phyloP scores from a whole-genome alignment of 495 filamentous ascomycete species.

The Talaromyces stipitatus region DNA sequence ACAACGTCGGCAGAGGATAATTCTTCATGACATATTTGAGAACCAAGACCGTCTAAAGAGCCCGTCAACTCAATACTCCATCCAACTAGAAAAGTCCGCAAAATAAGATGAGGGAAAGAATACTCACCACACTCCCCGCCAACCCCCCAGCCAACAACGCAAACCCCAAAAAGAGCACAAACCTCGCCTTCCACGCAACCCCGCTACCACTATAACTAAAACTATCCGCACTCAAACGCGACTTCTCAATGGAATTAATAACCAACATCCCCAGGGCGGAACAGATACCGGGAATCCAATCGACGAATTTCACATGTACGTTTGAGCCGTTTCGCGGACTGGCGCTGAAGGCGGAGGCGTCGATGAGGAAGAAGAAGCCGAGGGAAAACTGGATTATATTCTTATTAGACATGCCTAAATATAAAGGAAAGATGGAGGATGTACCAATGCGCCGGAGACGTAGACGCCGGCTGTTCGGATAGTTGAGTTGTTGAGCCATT shows the following conservation, averaged over 20 bases:
- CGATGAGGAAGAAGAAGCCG: constrained; percentile 93
- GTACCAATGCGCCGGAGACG: constrained; percentile 75
- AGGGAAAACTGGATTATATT: constrained; percentile 69
- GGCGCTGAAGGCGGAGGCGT: constrained; percentile 80
- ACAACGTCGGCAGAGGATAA: constrained; percentile 75
- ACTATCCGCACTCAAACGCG: constrained; percentile 72
- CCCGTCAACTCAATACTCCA: constrained; percentile 4
- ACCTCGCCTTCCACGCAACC: constrained; percentile 91
- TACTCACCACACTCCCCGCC: constrained; percentile 71
- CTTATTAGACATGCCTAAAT: too few relatives aligned
- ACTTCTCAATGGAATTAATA: constrained; percentile 97
- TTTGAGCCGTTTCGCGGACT: constrained; percentile 67
- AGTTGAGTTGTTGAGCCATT: constrained; percentile 85
- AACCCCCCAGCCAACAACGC: constrained; percentile 89
- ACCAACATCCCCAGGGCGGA: constrained; percentile 91
- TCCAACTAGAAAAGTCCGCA: neutral
- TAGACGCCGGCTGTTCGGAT: constrained; percentile 82
- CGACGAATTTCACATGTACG: constrained; percentile 90
- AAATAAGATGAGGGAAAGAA: neutral
- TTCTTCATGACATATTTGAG: constrained; percentile 81
- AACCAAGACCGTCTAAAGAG: constrained; percentile 63
- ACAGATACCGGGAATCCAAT: constrained; percentile 98
- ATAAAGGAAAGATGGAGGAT: constrained; percentile 16
- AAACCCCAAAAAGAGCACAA: constrained; percentile 94
- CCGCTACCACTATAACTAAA: constrained; percentile 80